A percentile compares a stretch with the other conserved stretches of the same genome.
Evolutionary conservation across 2,329 filamentous ascomycete species (phyloP).

Genomic region (Colletotrichum spinosum): DNA sequence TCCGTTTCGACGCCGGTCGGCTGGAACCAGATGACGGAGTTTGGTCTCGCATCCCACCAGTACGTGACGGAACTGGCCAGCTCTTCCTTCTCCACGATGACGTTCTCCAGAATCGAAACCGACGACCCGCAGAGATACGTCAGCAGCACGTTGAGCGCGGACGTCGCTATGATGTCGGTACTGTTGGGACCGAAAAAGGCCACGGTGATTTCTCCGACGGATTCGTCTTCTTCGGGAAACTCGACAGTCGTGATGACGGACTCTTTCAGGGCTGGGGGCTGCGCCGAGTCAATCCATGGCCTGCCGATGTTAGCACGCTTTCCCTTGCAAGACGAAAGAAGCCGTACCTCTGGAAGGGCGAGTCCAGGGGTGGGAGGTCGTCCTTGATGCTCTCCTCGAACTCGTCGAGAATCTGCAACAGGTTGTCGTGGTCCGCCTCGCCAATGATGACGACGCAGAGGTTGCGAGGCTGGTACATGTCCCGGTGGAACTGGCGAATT

Average conservation of each 20-base stretch:
- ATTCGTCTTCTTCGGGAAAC: conserved; percentile 97
- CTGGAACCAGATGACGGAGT: conserved; percentile 86
- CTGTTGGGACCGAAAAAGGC: conserved; percentile 89
- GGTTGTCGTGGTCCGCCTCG: conserved; percentile 84
- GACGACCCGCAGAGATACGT: conserved; percentile 94
- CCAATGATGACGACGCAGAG: conserved; percentile 92
- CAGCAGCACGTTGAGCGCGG: conserved; percentile 82
- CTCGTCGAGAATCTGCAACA: conserved; percentile 83
- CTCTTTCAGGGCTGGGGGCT: conserved; percentile 77
- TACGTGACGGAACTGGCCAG: conserved; percentile 88
- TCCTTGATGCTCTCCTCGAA: conserved; percentile 91
- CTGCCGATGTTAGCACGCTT: conserved; percentile 42
- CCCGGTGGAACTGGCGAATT: conserved; percentile 92
- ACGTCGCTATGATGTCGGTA: conserved; percentile 74
- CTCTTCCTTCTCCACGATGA: conserved; percentile 92
- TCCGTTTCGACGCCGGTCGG: conserved; percentile 89
- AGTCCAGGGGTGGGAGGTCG: conserved; percentile 79
- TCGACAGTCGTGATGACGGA: conserved; percentile 83
- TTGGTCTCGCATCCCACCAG: conserved; percentile 82
- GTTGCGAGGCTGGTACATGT: conserved; percentile 99
- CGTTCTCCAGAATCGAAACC: conserved; percentile 90
- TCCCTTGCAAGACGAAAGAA: conserved; percentile 11
- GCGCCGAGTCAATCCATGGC: conserved; percentile 91
- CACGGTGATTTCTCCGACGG: conserved; percentile 87
- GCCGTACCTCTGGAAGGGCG: conserved; percentile 76